Conservation (phyloP, 257 asterid genomes). For the Penstemon barbatus region DNA sequence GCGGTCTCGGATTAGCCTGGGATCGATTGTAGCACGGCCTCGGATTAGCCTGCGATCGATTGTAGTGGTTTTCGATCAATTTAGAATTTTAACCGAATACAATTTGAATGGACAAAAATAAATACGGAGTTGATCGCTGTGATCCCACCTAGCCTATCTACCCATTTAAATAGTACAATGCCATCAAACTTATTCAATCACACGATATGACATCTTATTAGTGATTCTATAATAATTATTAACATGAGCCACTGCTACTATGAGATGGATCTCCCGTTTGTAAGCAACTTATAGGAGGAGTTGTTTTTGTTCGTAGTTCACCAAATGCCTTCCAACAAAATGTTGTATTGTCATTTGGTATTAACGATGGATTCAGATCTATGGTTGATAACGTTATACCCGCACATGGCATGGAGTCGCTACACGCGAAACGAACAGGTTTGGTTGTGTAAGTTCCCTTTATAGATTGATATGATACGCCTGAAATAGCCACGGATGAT, state of each 20-base stretch:
- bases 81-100: too few species aligned
- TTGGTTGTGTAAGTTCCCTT: conserved; percentile 42
- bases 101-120: too few species aligned
- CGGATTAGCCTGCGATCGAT: too few species aligned
- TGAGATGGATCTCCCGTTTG: conserved; percentile 1
- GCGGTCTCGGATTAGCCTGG: too few species aligned
- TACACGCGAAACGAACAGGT: conserved; percentile 45
- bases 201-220: too few species aligned
- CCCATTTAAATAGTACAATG: neutral
- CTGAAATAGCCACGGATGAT: conserved; percentile 42
- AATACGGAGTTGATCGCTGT: too few species aligned
- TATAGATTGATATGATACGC: conserved; percentile 41
- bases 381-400: conserved; percentile 38
- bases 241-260: conserved; percentile 22
- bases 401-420: conserved; percentile 41
- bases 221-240: neutral
- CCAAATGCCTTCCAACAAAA: conserved; percentile 51
- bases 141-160: too few species aligned
- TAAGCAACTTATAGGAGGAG: conserved; percentile 44
- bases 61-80: too few species aligned
- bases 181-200: neutral
- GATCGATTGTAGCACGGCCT: too few species aligned
- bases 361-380: conserved; percentile 24
- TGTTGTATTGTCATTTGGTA: conserved; percentile 15
- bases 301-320: conserved; percentile 35